Evolutionary conservation across 371 early-diverging fungal genomes (phyloP).

Genomic region (Sporodiniella umbellata): DNA sequence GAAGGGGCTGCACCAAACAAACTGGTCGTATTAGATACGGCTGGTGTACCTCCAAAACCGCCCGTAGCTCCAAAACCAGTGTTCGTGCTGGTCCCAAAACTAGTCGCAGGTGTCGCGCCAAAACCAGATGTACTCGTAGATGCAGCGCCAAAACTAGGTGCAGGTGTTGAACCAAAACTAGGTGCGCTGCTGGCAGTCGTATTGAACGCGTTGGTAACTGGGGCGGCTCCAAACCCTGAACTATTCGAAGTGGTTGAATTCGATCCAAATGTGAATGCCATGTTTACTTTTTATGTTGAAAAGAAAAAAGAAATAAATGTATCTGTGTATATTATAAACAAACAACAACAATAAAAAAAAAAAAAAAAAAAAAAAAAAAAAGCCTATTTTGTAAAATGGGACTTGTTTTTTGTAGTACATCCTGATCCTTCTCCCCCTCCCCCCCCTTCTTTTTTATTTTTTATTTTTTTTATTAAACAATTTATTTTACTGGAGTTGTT

Average conservation of each 20-base stretch:
- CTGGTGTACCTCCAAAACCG: slow-evolving; percentile 24
- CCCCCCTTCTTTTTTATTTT: too few relatives aligned
- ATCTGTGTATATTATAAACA: too few relatives aligned
- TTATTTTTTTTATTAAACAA: too few relatives aligned
- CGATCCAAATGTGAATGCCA: slow-evolving; percentile 26
- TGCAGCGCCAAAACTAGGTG: slow-evolving; percentile 18
- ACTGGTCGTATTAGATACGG: slow-evolving; percentile 1
- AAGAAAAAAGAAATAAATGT: slow-evolving; percentile 1
- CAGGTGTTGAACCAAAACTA: too few relatives aligned
- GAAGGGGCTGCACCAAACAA: slow-evolving; percentile 6
- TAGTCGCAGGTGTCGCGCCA: slow-evolving; percentile 1
- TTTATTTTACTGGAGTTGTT: too few relatives aligned
- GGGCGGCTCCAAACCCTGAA: slow-evolving; percentile 18
- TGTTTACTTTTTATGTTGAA: slow-evolving; percentile 1
- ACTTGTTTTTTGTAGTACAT: neutral
- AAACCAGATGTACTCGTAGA: slow-evolving; percentile 10
- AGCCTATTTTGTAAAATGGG: neutral
- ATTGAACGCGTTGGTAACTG: too few relatives aligned
- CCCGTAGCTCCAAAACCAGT: slow-evolving; percentile 10
- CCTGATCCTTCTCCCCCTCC: neutral
- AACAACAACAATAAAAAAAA: slow-evolving; percentile 6
- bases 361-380: neutral
- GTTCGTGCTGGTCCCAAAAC: slow-evolving; percentile 27
- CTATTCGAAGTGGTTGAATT: slow-evolving; percentile 10
- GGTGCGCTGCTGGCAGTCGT: too few relatives aligned